Percentiles rank a stretch among this genome's conserved stretches.
Conservation (phyloP, 139 green algal genomes). For the Yamagishiella unicocca region DNA sequence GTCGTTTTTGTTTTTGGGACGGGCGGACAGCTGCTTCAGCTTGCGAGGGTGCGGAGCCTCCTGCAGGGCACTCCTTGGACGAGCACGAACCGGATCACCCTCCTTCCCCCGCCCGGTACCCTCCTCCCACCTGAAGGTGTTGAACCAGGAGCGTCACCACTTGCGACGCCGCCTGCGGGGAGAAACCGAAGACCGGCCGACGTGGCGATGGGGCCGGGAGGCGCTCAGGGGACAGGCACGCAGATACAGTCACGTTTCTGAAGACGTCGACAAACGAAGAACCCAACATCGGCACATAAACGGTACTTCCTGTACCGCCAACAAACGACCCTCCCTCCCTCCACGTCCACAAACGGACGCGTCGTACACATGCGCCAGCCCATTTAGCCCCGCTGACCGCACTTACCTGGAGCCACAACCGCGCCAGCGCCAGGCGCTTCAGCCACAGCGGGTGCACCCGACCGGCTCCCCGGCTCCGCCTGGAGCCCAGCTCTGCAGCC, state of each 20-base stretch:
- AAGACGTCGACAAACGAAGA: background rate
- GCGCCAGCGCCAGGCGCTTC: background rate
- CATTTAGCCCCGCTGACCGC: background rate
- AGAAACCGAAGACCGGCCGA: background rate
- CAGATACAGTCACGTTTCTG: background rate
- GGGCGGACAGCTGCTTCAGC: background rate
- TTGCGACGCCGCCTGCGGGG: background rate
- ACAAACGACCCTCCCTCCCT: background rate
- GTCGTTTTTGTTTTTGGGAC: background rate
- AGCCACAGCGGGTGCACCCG: conserved; percentile 37
- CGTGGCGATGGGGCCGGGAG: background rate
- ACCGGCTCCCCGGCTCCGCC: too few species aligned
- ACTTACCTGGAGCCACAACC: conserved; percentile 42
- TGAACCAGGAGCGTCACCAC: conserved; percentile 24
- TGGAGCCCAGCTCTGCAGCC: background rate
- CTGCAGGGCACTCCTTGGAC: background rate
- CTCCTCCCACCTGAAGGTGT: conserved; percentile 22
- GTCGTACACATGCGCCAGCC: background rate
- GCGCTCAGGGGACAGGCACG: background rate
- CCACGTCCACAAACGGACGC: background rate
- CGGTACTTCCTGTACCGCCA: background rate
- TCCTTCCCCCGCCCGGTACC: background rate
- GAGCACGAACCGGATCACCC: background rate
- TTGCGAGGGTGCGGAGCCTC: background rate
- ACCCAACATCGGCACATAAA: background rate